Conservation (phyloP, 1,284 basidiomycete genomes). For the Gomphus sp. region DNA sequence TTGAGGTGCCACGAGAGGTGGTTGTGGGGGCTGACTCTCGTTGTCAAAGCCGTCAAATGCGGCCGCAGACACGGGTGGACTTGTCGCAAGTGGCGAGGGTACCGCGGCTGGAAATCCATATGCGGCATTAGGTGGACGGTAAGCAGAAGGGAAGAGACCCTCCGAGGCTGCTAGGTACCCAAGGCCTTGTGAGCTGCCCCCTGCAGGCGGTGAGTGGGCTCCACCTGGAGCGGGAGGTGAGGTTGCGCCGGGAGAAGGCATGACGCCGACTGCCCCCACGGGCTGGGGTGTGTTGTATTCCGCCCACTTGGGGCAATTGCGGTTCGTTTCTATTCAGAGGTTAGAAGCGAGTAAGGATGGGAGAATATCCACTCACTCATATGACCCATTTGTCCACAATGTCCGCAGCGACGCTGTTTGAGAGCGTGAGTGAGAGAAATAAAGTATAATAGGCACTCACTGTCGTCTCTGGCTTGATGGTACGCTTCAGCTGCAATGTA, state of each 20-base stretch:
- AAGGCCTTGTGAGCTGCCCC: conserved; percentile 32
- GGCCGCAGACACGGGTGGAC: conserved; percentile 60
- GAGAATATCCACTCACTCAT: conserved; percentile 59
- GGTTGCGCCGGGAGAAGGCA: conserved; percentile 22
- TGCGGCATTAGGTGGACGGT: conserved; percentile 28
- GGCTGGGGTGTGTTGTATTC: conserved; percentile 63
- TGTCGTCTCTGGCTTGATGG: conserved; percentile 76
- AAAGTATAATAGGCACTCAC: conserved; percentile 27
- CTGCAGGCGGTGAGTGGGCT: conserved; percentile 34
- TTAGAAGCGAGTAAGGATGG: neutral
- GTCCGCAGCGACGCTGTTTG: conserved; percentile 75
- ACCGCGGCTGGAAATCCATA: conserved; percentile 50
- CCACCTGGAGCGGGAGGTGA: conserved; percentile 30
- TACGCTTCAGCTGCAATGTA: conserved; percentile 73
- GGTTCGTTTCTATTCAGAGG: conserved; percentile 68
- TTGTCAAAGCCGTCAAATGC: conserved; percentile 25
- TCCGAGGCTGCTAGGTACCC: conserved; percentile 32
- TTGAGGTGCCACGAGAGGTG: conserved; percentile 23
- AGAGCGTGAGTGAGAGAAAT: conserved; percentile 5
- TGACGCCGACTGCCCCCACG: conserved; percentile 29
- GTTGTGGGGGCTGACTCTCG: conserved; percentile 25
- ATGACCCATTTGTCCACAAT: conserved; percentile 92
- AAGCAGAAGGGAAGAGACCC: conserved; percentile 19
- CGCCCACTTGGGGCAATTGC: conserved; percentile 87
- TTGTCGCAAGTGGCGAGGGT: conserved; percentile 71